Percentiles rank a stretch among this genome's conserved stretches.
Evolutionary conservation across 2,329 filamentous ascomycete genomes (phyloP).

Genomic region (Malbranchea cinnamomea): DNA sequence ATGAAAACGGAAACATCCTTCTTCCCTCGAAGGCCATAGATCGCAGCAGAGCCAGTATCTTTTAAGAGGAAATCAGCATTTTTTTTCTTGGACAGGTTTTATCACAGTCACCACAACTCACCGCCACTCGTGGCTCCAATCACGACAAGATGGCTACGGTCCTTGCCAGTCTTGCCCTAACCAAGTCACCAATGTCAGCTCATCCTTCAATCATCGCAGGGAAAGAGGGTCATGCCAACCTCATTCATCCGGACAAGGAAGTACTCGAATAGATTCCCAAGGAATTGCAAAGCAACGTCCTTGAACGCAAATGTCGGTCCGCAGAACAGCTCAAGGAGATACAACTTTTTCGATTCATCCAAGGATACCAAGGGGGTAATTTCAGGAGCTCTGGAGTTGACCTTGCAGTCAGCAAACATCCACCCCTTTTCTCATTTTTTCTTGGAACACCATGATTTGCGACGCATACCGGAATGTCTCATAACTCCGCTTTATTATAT

Average conservation of each 20-base stretch:
- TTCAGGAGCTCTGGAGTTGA: conserved; percentile 69
- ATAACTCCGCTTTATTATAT: conserved; percentile 73
- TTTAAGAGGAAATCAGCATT: conserved; percentile 6
- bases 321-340: conserved; percentile 89
- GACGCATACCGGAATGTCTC: conserved; percentile 57
- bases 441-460: too few relatives aligned
- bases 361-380: conserved; percentile 69
- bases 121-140: conserved; percentile 74
- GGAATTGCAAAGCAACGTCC: conserved; percentile 81
- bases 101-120: conserved; percentile 23
- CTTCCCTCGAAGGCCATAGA: conserved; percentile 88
- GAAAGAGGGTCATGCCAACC: conserved; percentile 3
- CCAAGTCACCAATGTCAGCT: not conserved
- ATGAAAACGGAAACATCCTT: conserved; percentile 96
- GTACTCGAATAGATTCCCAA: conserved; percentile 70
- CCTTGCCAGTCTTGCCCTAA: conserved; percentile 30
- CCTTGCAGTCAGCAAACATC: conserved; percentile 6
- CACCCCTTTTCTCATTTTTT: too few relatives aligned
- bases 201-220: not conserved
- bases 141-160: conserved; percentile 68
- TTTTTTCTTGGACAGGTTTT: too few relatives aligned
- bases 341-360: conserved; percentile 54
- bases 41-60: conserved; percentile 77
- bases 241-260: conserved; percentile 30
- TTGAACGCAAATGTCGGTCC: conserved; percentile 94